phyloP scores from a whole-genome alignment of 2,329 filamentous ascomycete genomes.

The Cladosporium sp. region DNA sequence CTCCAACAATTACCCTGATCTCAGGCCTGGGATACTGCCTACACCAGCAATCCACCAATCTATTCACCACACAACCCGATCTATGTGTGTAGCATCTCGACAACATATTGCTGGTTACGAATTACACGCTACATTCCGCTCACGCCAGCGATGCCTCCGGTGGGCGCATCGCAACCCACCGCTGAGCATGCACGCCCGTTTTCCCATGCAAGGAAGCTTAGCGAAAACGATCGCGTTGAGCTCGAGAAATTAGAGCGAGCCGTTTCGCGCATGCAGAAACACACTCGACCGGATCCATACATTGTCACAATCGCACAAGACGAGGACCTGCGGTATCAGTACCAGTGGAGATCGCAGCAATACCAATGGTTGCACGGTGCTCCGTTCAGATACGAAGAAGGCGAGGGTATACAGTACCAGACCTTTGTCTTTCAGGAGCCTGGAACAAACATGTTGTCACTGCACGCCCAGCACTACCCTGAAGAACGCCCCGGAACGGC shows the following conservation, averaged over 20 bases:
- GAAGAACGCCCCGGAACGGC: conserved; percentile 32
- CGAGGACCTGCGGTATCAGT: conserved; percentile 33
- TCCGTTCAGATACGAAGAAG: conserved; percentile 53
- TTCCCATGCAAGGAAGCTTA: conserved; percentile 3
- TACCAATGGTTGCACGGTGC: conserved; percentile 43
- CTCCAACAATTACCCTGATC: neutral
- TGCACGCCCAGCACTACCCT: conserved; percentile 22
- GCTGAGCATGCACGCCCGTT: neutral
- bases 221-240: conserved; percentile 29
- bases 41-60: neutral
- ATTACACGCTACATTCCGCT: neutral
- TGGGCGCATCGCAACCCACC: conserved; percentile 5
- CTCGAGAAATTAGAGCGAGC: conserved; percentile 37
- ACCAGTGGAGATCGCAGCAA: conserved; percentile 37
- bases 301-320: conserved; percentile 46
- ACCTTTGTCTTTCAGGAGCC: conserved; percentile 58
- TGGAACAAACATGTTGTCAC: conserved; percentile 33
- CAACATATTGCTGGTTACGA: neutral
- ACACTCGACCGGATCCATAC: conserved; percentile 42
- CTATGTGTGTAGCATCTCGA: neutral
- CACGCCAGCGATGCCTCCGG: conserved; percentile 2
- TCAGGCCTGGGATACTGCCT: neutral
- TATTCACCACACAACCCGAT: neutral
- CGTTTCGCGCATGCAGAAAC: conserved; percentile 40
- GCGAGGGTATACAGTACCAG: conserved; percentile 56